Evolutionary conservation across 1,284 basidiomycete species (phyloP), one percentile per base, ranked within the genome.

Genomic region (Coniophora puteana): DNA sequence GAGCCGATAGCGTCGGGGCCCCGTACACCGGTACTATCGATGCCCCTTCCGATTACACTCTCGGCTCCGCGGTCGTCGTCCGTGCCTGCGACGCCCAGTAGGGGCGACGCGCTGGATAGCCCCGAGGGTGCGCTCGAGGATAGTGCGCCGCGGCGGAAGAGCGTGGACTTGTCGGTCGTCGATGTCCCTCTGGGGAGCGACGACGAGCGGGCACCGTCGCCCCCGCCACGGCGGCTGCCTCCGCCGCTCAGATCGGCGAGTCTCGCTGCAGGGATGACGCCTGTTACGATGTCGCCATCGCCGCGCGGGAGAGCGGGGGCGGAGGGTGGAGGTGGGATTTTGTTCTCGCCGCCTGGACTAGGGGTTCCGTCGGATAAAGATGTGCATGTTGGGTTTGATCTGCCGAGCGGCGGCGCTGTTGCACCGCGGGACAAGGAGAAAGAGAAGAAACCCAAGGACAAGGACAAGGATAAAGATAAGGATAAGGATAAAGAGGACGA

Each of bases 21-120:
- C n/a, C n/a, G n/a, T n/a, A n/a, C n/a, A n/a, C n/a, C n/a, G n/a
- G n/a, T n/a, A n/a, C n/a, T n/a, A n/a, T n/a, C n/a, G n/a, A n/a
- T n/a, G n/a, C n/a, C n/a, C n/a, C n/a, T n/a, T n/a, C n/a, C n/a
- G n/a, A n/a, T n/a, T n/a, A n/a, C n/a, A n/a, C 30, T 30, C 23
- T 59, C 66, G 0, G 59, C 64, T 3, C 69, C 61, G 14, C 67
- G 78, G 16, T 63, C 78, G 12, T 72, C 70, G 2, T 78, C 74
- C 8, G 75, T 78, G 11, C 76, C 78, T 1, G 72, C 77, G 1
- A 71, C 61, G 8, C 71, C 72, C 54, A 21, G 51, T 38, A 41
- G 55, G 36, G 41, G 51, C 52, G 43, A 53, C 40, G 38, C 49
- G 48, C 38, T 52, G 13, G 56, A 56, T 21, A 45, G 57, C 22